phyloP scores from a whole-genome alignment of 2,329 filamentous ascomycete genomes.

The Huntiella bhutanensis region DNA sequence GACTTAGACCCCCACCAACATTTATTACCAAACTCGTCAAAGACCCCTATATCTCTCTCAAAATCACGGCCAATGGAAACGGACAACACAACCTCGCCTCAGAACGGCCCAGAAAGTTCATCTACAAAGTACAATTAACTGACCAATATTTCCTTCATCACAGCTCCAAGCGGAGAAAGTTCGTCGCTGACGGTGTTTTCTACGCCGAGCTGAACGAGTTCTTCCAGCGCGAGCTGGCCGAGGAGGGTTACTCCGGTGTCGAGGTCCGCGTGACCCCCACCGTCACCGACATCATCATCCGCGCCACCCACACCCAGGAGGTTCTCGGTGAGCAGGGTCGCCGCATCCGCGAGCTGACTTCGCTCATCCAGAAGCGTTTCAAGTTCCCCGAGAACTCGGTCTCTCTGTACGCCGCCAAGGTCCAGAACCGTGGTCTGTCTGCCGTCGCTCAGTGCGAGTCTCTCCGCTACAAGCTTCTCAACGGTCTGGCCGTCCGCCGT shows the following conservation, averaged over 20 bases:
- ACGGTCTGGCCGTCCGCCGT: constrained; percentile 94
- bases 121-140: constrained; percentile 2
- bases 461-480: constrained; percentile 99
- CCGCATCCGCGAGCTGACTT: constrained; percentile 99
- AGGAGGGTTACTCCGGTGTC: constrained; percentile 99
- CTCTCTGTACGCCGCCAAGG: constrained; percentile 99
- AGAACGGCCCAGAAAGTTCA: background rate
- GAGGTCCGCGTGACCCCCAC: constrained; percentile 99
- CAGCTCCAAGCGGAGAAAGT: constrained; percentile 86
- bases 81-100: background rate
- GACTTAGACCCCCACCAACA: background rate
- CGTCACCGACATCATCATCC: constrained; percentile 99
- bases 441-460: constrained; percentile 99
- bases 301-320: constrained; percentile 99
- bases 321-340: constrained; percentile 99
- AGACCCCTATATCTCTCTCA: background rate
- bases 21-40: no score
- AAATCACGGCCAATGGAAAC: background rate
- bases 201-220: constrained; percentile 99
- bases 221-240: constrained; percentile 99
- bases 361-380: constrained; percentile 99
- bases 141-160: constrained; percentile 12
- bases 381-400: constrained; percentile 99
- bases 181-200: constrained; percentile 97
- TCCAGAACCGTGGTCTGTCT: constrained; percentile 99